phyloP scores from a whole-genome alignment of 345 rosid genomes.

The Nasturtium officinale region DNA sequence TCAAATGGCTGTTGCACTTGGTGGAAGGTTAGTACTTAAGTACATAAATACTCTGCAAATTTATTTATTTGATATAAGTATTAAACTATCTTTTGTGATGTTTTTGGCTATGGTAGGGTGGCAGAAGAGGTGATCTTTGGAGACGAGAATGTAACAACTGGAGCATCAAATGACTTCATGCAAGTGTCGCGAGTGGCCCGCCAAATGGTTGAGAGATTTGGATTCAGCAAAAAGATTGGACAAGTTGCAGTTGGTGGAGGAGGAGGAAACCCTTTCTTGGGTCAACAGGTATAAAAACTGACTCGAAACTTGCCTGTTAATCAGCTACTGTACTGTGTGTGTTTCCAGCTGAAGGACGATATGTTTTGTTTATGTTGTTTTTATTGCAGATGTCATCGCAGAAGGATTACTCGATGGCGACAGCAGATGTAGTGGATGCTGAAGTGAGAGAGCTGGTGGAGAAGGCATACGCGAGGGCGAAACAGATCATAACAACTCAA shows the following conservation, averaged over 20 bases:
- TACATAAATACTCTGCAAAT: not conserved
- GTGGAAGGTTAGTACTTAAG: conserved; percentile 74
- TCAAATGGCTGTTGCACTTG: conserved; percentile 98
- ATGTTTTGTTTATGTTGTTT: conserved; percentile 6
- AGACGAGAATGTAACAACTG: conserved; percentile 87
- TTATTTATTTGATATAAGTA: not conserved
- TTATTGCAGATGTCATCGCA: conserved; percentile 77
- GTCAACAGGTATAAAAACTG: conserved; percentile 50
- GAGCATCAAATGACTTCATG: conserved; percentile 98
- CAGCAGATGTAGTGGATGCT: conserved; percentile 88
- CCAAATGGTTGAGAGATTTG: conserved; percentile 98
- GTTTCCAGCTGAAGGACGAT: not conserved
- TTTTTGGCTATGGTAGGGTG: conserved; percentile 50
- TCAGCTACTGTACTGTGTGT: not conserved
- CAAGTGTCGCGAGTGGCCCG: conserved; percentile 98
- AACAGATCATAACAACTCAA: conserved; percentile 68
- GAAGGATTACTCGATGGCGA: conserved; percentile 98
- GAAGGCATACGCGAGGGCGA: conserved; percentile 74
- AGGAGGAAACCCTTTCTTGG: conserved; percentile 97
- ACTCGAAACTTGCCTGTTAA: not conserved
- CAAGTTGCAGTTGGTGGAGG: conserved; percentile 93
- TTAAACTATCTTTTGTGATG: conserved; percentile 1
- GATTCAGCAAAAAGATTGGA: conserved; percentile 96
- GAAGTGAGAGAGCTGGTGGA: conserved; percentile 93
- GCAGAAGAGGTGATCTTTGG: conserved; percentile 98